Conservation (phyloP, 2,329 filamentous ascomycete genomes). For the Aspergillus ochraceoroseus region DNA sequence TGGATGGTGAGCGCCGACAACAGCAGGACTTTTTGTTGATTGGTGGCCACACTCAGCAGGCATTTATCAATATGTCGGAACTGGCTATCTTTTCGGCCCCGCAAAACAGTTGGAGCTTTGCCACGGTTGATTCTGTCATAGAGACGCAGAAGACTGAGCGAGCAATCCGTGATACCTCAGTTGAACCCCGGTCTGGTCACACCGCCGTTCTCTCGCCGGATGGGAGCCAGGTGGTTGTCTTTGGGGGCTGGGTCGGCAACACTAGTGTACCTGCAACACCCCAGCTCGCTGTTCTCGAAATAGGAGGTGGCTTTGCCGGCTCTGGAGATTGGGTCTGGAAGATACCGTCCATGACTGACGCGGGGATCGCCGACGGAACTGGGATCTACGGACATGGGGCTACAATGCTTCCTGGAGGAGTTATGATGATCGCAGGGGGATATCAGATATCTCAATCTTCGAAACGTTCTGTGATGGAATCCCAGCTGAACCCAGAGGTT, state of each 20-base stretch:
- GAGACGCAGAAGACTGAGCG: constrained; percentile 52
- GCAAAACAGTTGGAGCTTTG: constrained; percentile 79
- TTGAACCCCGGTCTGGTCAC: constrained; percentile 85
- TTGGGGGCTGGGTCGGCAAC: constrained; percentile 91
- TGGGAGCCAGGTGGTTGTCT: constrained; percentile 68
- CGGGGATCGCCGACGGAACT: constrained; percentile 40
- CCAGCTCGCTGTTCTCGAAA: constrained; percentile 69
- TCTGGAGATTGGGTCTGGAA: constrained; percentile 44
- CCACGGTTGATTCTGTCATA: constrained; percentile 55
- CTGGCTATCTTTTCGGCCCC: constrained; percentile 82
- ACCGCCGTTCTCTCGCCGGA: constrained; percentile 76
- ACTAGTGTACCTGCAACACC: constrained; percentile 69
- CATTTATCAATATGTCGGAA: constrained; percentile 93
- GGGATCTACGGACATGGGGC: constrained; percentile 60
- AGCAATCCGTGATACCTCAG: constrained; percentile 47
- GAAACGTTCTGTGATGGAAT: constrained; percentile 33
- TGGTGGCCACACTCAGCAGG: constrained; percentile 74
- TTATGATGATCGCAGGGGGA: constrained; percentile 60
- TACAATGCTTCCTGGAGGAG: constrained; percentile 55
- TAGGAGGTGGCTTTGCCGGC: constrained; percentile 67
- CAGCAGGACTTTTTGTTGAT: constrained; percentile 75
- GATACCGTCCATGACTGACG: constrained; percentile 36
- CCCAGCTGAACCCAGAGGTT: constrained; percentile 42
- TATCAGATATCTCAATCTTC: constrained; percentile 48
- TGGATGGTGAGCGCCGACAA: constrained; percentile 59